Percentiles rank a stretch among this genome's conserved stretches.
These are phyloP conservation scores for Cladosporium sp. DNA, from an alignment of 2,329 filamentous ascomycete species.

Conservation along the genomic window DNA sequence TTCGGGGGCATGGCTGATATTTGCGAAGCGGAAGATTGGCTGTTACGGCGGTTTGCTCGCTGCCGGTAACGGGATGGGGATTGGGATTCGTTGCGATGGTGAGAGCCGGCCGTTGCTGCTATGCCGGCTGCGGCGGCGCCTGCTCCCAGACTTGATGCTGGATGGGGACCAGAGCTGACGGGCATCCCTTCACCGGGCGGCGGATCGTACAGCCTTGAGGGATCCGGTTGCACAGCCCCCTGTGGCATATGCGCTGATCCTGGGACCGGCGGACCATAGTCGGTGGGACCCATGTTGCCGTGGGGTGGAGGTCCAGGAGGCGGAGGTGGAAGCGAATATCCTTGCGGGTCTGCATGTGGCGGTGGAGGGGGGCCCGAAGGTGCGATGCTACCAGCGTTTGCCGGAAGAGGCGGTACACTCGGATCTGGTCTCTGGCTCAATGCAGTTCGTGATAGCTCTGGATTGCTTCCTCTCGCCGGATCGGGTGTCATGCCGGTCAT, in stretches of 20 bases:
- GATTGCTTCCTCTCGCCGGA: conserved; percentile 41
- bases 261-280: conserved; percentile 23
- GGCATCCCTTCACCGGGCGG: conserved; percentile 17
- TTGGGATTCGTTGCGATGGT: conserved; percentile 23
- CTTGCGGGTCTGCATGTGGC: conserved; percentile 1
- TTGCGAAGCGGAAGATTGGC: conserved; percentile 20
- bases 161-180: conserved; percentile 17
- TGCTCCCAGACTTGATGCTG: conserved; percentile 19
- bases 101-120: conserved; percentile 15
- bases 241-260: conserved; percentile 33
- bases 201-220: conserved; percentile 30
- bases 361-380: not conserved
- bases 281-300: conserved; percentile 14
- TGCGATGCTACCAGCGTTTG: conserved; percentile 26
- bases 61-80: conserved; percentile 25
- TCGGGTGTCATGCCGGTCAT: conserved; percentile 31
- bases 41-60: conserved; percentile 16
- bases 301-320: conserved; percentile 33
- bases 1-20: conserved; percentile 6
- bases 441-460: conserved; percentile 38
- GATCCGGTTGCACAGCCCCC: conserved; percentile 39
- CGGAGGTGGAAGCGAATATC: conserved; percentile 26
- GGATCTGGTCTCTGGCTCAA: conserved; percentile 21
- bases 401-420: conserved; percentile 31
- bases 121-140: conserved; percentile 26